A percentile compares a stretch with the other conserved stretches of the same genome.
These are phyloP conservation scores for Bertia moriformis DNA, from an alignment of 2,329 filamentous ascomycete genomes.

Conservation along the genomic window DNA sequence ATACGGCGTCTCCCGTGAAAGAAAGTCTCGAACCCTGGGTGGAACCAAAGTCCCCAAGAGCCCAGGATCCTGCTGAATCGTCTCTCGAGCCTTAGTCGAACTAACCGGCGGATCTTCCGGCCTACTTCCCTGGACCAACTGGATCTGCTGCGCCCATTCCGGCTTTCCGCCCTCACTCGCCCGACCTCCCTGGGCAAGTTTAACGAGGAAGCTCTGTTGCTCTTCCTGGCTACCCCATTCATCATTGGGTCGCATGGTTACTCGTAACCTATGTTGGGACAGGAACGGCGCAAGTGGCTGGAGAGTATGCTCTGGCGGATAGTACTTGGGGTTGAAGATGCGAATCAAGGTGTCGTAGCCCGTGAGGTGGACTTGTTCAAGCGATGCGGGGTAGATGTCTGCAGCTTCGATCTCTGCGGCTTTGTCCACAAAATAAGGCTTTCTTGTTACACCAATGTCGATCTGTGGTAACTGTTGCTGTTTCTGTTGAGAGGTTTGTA, in stretches of 20 bases:
- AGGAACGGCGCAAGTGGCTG: constrained; percentile 41
- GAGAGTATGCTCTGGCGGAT: constrained; percentile 24
- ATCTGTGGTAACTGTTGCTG: constrained; percentile 13
- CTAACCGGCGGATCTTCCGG: background rate
- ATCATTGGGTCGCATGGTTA: constrained; percentile 47
- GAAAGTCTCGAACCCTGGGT: background rate
- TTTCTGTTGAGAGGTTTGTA: constrained; percentile 6
- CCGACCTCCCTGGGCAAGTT: constrained; percentile 28
- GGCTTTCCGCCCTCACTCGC: constrained; percentile 35
- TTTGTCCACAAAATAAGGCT: constrained; percentile 30
- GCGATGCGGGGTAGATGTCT: constrained; percentile 14
- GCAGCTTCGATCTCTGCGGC: constrained; percentile 20
- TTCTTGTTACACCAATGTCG: constrained; percentile 29
- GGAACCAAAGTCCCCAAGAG: background rate
- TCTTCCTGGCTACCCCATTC: constrained; percentile 40
- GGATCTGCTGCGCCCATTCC: constrained; percentile 45
- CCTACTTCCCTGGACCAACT: constrained; percentile 33
- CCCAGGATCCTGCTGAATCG: background rate
- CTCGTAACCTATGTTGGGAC: constrained; percentile 39
- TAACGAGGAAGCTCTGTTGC: constrained; percentile 37
- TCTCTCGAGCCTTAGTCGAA: background rate
- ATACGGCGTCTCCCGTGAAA: background rate
- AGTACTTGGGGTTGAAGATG: constrained; percentile 30
- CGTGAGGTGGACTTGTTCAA: constrained; percentile 28
- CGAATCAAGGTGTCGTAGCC: constrained; percentile 31